phyloP scores from a whole-genome alignment of 2,329 filamentous ascomycete genomes.

The Pseudogymnoascus sp. region DNA sequence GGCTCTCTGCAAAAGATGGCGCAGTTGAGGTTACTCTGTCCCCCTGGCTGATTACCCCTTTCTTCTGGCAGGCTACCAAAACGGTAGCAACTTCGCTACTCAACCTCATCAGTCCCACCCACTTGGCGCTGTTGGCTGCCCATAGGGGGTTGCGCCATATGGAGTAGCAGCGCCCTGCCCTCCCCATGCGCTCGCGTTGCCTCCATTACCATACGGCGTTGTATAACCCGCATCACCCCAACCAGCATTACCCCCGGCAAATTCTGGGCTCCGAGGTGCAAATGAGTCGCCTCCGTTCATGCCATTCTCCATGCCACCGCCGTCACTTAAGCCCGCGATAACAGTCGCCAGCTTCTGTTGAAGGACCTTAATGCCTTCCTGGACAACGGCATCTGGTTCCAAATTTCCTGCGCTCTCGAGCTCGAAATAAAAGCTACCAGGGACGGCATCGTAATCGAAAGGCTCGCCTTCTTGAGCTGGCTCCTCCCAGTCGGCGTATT shows the following conservation, averaged over 20 bases:
- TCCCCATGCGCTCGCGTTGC: conserved; percentile 58
- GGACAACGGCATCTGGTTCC: conserved; percentile 81
- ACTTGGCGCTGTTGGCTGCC: conserved; percentile 29
- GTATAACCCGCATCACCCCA: conserved; percentile 55
- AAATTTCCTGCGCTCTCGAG: conserved; percentile 84
- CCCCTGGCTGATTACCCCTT: not conserved
- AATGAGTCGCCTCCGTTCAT: conserved; percentile 39
- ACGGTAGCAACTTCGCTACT: not conserved
- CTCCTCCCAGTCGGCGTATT: conserved; percentile 73
- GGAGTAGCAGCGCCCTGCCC: conserved; percentile 47
- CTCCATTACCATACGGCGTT: conserved; percentile 55
- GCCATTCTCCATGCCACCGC: conserved; percentile 47
- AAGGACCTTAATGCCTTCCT: conserved; percentile 78
- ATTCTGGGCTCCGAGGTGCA: conserved; percentile 58
- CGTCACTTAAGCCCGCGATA: conserved; percentile 56
- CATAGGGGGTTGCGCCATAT: conserved; percentile 55
- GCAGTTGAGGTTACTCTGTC: not conserved
- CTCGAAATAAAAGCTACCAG: conserved; percentile 83
- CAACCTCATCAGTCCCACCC: conserved; percentile 21
- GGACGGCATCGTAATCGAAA: conserved; percentile 85
- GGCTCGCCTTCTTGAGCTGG: conserved; percentile 71
- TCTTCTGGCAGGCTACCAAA: not conserved
- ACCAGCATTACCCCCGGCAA: conserved; percentile 47
- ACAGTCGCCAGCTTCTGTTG: conserved; percentile 84
- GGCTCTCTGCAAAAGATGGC: not conserved